These are phyloP conservation scores for Neofusicoccum parvum DNA, from an alignment of 2,329 filamentous ascomycete genomes.

Conservation along the genomic window DNA sequence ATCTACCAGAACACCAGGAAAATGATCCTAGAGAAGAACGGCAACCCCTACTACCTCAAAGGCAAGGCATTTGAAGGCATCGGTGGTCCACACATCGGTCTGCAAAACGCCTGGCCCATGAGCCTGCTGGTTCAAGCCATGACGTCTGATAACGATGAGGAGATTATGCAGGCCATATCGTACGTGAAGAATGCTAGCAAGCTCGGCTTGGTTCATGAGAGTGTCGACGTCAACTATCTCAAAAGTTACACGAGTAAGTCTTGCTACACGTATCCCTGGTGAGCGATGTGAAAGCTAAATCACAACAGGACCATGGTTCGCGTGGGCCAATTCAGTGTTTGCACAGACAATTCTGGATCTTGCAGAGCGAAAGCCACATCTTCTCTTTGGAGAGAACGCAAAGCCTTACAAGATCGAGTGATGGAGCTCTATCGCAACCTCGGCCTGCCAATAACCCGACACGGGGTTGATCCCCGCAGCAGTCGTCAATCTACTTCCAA, in stretches of 20 bases:
- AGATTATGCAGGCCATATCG: conserved; percentile 74
- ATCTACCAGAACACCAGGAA: conserved; percentile 87
- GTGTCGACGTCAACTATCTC: conserved; percentile 75
- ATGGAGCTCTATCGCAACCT: neutral
- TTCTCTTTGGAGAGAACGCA: conserved; percentile 73
- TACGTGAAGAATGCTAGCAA: conserved; percentile 74
- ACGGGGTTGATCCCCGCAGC: too few relatives aligned
- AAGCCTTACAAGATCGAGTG: conserved; percentile 56
- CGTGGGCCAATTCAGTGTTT: conserved; percentile 97
- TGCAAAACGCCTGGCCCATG: conserved; percentile 97
- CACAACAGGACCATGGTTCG: conserved; percentile 77
- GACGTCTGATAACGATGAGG: conserved; percentile 79
- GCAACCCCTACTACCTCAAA: conserved; percentile 86
- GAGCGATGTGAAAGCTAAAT: neutral
- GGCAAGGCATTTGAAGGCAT: conserved; percentile 83
- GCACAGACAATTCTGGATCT: conserved; percentile 89
- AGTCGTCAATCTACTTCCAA: too few relatives aligned
- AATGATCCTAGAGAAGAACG: conserved; percentile 72
- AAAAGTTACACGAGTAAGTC: conserved; percentile 71
- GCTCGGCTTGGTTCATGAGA: conserved; percentile 88
- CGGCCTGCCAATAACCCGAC: too few relatives aligned
- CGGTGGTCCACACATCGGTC: conserved; percentile 79
- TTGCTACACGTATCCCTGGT: too few relatives aligned
- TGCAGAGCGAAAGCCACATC: conserved; percentile 82
- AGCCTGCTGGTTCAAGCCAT: conserved; percentile 87